Percentiles rank a stretch among this genome's conserved stretches.
These are phyloP conservation scores for Calonectria ilicicola DNA, from an alignment of 2,329 filamentous ascomycete genomes.

Conservation along the genomic window DNA sequence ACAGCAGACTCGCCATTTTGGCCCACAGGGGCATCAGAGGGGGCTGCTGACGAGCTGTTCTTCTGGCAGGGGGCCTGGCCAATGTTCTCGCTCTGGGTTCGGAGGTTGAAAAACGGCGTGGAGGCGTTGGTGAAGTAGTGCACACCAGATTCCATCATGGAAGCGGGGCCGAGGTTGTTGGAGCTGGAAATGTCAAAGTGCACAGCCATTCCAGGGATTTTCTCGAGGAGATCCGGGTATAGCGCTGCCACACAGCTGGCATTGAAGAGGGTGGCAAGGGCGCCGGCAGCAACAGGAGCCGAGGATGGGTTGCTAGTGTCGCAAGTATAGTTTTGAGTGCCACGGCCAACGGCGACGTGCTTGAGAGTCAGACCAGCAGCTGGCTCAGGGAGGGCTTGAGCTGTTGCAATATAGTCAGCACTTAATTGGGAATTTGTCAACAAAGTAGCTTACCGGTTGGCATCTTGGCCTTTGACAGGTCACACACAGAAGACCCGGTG, in stretches of 20 bases:
- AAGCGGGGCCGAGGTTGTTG: conserved; percentile 64
- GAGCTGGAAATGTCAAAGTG: conserved; percentile 68
- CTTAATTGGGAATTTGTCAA: neutral
- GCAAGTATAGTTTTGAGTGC: conserved; percentile 96
- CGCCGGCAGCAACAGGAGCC: conserved; percentile 75
- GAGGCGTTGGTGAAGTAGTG: conserved; percentile 83
- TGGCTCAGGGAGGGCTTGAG: conserved; percentile 70
- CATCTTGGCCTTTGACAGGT: conserved; percentile 65
- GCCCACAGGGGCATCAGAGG: conserved; percentile 69
- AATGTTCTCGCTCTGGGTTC: conserved; percentile 64
- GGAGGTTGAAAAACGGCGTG: conserved; percentile 85
- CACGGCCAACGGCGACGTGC: conserved; percentile 88
- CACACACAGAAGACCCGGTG: conserved; percentile 60
- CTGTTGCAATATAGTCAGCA: conserved; percentile 49
- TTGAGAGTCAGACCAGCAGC: conserved; percentile 71
- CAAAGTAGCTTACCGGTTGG: conserved; percentile 57
- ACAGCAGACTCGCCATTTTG: conserved; percentile 76
- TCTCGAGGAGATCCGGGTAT: conserved; percentile 73
- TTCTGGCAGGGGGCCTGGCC: conserved; percentile 74
- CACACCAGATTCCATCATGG: conserved; percentile 76
- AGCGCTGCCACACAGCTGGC: conserved; percentile 81
- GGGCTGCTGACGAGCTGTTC: conserved; percentile 71
- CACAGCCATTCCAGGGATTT: conserved; percentile 76
- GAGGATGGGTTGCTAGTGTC: conserved; percentile 68
- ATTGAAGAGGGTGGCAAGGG: conserved; percentile 88